phyloP scores from a whole-genome alignment of 805 yeast genomes.

The Candida vartiovaarae region DNA sequence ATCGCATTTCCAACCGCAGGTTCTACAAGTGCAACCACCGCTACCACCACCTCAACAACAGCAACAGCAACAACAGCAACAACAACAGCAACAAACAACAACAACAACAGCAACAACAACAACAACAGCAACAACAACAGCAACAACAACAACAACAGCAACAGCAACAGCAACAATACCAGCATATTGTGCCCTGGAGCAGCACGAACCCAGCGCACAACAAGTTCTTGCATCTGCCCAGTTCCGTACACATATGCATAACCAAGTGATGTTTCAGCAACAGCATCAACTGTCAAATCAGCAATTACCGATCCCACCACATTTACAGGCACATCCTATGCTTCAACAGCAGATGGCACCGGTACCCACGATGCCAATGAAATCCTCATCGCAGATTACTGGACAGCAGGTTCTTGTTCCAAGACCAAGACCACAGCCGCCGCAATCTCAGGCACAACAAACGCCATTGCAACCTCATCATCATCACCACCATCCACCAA shows the following conservation, averaged over 20 bases:
- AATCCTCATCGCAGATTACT: too few relatives aligned
- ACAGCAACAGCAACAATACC: not conserved
- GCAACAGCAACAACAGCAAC: not conserved
- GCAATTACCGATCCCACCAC: not conserved
- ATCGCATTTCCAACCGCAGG: not conserved
- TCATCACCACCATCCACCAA: too few relatives aligned
- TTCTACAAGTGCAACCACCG: not conserved
- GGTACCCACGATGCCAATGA: not conserved
- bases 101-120: too few relatives aligned
- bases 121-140: too few relatives aligned
- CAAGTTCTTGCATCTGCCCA: slow-evolving; percentile 11
- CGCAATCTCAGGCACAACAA: too few relatives aligned
- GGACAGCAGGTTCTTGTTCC: too few relatives aligned
- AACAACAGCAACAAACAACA: too few relatives aligned
- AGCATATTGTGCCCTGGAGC: not conserved
- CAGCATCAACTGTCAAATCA: slow-evolving; percentile 2
- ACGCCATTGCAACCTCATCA: too few relatives aligned
- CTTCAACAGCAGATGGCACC: not conserved
- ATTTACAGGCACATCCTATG: not conserved
- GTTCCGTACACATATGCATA: slow-evolving; percentile 14
- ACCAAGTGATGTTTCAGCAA: slow-evolving; percentile 12
- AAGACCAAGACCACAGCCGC: too few relatives aligned
- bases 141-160: too few relatives aligned
- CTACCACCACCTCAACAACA: slow-evolving; percentile 1
- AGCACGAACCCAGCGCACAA: not conserved